Conservation (phyloP, 208 protist genomes). For the Crithidia bombi region DNA sequence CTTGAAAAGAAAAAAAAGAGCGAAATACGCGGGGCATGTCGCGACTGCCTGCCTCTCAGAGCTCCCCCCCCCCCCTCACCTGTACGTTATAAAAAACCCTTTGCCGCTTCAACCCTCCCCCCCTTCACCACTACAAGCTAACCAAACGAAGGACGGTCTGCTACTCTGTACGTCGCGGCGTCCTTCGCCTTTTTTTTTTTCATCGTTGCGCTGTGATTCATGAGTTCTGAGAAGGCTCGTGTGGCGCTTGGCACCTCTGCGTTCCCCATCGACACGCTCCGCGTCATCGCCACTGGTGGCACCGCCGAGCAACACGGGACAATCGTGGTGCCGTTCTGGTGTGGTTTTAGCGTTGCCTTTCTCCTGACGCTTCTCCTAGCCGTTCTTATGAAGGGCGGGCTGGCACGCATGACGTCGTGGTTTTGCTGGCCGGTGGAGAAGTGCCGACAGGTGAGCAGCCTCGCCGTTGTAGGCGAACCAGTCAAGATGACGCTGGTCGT, state of each 20-base stretch:
- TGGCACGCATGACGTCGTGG: not conserved
- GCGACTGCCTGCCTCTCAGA: no score
- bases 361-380: conserved; percentile 24
- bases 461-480: conserved; percentile 42
- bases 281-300: not conserved
- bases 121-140: no score
- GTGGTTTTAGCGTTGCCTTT: conserved; percentile 7
- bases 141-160: no score
- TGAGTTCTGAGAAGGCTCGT: conserved; percentile 7
- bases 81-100: no score
- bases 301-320: not conserved
- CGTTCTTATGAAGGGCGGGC: not conserved
- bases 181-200: not conserved
- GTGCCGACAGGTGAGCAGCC: conserved; percentile 21
- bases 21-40: no score
- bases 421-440: conserved; percentile 16
- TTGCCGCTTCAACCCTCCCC: no score
- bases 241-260: conserved; percentile 4
- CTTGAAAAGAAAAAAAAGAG: no score
- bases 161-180: no score
- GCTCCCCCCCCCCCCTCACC: no score
- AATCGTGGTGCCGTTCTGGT: conserved; percentile 17
- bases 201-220: not conserved
- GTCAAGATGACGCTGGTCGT: conserved; percentile 95
- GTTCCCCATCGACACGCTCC: conserved; percentile 5